Evolutionary conservation across 2,329 filamentous ascomycete genomes (phyloP), one percentile per base, ranked within the genome.

Genomic region (Lachnellula hyalina): DNA sequence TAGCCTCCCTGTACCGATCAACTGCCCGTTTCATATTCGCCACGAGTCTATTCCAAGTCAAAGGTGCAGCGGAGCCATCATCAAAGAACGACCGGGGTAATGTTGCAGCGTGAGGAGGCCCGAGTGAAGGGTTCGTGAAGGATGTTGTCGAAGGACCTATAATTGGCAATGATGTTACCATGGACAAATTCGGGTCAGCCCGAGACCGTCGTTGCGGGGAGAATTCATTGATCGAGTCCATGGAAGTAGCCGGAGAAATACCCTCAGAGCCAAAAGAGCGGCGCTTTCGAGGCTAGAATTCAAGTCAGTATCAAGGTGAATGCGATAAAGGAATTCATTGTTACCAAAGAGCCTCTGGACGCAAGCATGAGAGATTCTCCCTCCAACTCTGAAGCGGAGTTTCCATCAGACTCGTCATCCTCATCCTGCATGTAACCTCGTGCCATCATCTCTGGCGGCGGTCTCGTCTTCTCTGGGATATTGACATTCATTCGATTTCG

Each of bases 11-110:
- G 71, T 97, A 99, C 53, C 86, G 83, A 64, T 96, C 91, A 56
- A 99, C 87, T 2, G 93, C 89, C 62, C 84, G 82, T 65, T 90
- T 90, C 89, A 97, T 97, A 67, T 96, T 96, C 55, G 92, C 85
- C 5, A 97, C 86, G 52, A 99, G 83, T 19, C 87, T 79, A 65
- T 87, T 90, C 94, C 94, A 99, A 11, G 90, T 95, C 47, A 96
- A 76, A 6, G 89, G 85, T 9, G 89, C 81, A 3, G 86, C 84
- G 48, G 84, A 83, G n/a, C 86, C 86, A 68, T 96, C 91, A 63
- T 97, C 92, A 66, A 96, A 94, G 73, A 96, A 96, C 49, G 89
- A 90, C 56, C 85, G 85, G 35, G 90, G 88, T 56, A 91, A 82
- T 5, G 78, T 79, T 21, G 81, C 77, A 34, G 67, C 64, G 55